A percentile compares a stretch with the other conserved stretches of the same genome.
Conservation (phyloP, 352 stramenopile species). For the Pelagophyceae sp. region DNA sequence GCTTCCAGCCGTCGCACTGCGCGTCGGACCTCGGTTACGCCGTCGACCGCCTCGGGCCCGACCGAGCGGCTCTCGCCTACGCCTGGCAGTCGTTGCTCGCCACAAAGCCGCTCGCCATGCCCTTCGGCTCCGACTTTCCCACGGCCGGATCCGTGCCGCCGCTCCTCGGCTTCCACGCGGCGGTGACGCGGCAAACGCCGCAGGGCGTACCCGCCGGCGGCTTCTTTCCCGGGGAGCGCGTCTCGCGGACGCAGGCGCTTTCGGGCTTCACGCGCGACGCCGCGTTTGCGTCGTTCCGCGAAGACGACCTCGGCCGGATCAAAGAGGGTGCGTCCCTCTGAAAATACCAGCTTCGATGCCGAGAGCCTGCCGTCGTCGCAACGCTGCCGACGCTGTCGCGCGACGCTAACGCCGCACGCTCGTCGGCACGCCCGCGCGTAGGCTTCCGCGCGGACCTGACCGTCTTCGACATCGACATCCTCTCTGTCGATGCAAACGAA, state of each 20-base stretch:
- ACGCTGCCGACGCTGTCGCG: no score
- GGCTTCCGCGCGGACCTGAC: neutral
- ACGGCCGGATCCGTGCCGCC: neutral
- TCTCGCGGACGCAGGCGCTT: neutral
- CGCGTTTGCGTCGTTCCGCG: neutral
- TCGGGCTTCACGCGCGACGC: neutral
- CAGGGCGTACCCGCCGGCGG: neutral
- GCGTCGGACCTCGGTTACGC: constrained; percentile 4
- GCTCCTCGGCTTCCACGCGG: neutral
- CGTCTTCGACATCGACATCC: neutral
- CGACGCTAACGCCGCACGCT: no score
- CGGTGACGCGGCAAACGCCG: neutral
- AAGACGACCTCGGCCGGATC: neutral
- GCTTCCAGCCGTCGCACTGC: neutral
- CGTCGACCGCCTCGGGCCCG: neutral
- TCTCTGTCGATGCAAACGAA: neutral
- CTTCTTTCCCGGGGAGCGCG: neutral
- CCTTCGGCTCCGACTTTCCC: neutral
- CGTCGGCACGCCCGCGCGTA: no score
- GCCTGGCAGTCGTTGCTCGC: neutral
- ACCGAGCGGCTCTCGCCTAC: neutral
- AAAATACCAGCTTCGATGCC: no score
- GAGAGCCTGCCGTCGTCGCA: no score
- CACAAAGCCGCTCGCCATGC: neutral
- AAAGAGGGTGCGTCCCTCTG: no score